Base-by-base conservation (phyloP, 2,329 filamentous ascomycete genomes). In the Phyllachora maydis region DNA sequence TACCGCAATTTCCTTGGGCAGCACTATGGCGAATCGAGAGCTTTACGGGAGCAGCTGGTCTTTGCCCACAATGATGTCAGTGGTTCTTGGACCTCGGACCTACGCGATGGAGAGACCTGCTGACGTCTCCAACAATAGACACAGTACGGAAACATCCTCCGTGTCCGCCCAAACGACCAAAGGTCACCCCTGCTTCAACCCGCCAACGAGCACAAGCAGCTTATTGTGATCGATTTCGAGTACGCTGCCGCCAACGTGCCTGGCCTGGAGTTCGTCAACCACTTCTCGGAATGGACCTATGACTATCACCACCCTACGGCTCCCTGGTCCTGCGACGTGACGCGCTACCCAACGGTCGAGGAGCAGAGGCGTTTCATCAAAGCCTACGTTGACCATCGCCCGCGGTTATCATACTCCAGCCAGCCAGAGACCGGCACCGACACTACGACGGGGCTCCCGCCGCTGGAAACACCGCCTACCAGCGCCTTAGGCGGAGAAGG, bases 211-310 rank as follows among this genome's bases (percentile, higher is more conserved):
- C 88, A 98, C 52, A 95, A 91, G 47, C 85, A 91, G 48, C 65
- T 98, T 9, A 65, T 95, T 10, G 88, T 98, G 32, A 98, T 98
- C 39, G 88, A 98, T 45, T 98, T 98, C 39, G 88, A 98, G 41
- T 98, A 98, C 42, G 77, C 88, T 2, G 83, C 73, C 3, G 82
- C 85, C 27, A 98, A 95, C 42, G 59, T 72, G 1, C 70, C 69
- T 0, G 88, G 82, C 2, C 58, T 81, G 10, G 88, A 98, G 46
- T 95, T 98, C 43, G 88, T 82, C 28, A 98, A 98, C 45, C 88
- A 98, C 48, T 98, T 98, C 48, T 77, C 79, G 1, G 88, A 98
- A 49, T 98, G 88, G 88, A 77, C 79, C 36, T 95, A 95, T 57
- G 85, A 98, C 49, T 98, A 98, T 48, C 83, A 93, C 42, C 71